These are phyloP conservation scores for Ceratocystis cacaofunesta DNA, from an alignment of 2,329 filamentous ascomycete genomes.

Conservation along the genomic window DNA sequence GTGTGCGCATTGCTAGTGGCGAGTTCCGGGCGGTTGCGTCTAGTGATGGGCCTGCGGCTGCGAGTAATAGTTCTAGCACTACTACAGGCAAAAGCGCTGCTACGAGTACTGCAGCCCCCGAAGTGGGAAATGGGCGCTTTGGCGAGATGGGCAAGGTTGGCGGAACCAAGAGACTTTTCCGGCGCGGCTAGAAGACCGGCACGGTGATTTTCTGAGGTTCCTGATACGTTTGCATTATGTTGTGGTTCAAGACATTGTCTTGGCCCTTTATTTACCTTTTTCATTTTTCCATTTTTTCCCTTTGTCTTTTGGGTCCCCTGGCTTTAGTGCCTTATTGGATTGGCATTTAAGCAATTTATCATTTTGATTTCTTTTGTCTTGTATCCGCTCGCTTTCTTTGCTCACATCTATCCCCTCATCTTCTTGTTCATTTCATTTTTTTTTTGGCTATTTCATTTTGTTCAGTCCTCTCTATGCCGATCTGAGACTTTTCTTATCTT, in stretches of 20 bases:
- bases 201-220: slow-evolving; percentile 6
- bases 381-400: neutral
- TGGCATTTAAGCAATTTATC: neutral
- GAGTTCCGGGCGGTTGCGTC: slow-evolving; percentile 36
- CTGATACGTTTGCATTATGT: too few species aligned
- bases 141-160: slow-evolving; percentile 59
- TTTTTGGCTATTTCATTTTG: neutral
- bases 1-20: slow-evolving; percentile 56
- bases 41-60: neutral
- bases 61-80: neutral
- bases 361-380: neutral
- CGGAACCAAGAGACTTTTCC: slow-evolving; percentile 56
- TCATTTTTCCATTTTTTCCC: neutral
- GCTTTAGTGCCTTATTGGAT: neutral
- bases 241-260: neutral
- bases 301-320: neutral
- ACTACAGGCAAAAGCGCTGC: neutral
- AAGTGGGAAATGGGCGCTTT: slow-evolving; percentile 30
- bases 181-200: slow-evolving; percentile 26
- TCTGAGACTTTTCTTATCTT: neutral
- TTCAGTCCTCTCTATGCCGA: too few species aligned
- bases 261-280: neutral
- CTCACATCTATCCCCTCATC: neutral
- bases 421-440: neutral
- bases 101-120: neutral